These are phyloP conservation scores for Coemansia sp. DNA, from an alignment of 192 early-diverging fungal species.

Conservation along the genomic window DNA sequence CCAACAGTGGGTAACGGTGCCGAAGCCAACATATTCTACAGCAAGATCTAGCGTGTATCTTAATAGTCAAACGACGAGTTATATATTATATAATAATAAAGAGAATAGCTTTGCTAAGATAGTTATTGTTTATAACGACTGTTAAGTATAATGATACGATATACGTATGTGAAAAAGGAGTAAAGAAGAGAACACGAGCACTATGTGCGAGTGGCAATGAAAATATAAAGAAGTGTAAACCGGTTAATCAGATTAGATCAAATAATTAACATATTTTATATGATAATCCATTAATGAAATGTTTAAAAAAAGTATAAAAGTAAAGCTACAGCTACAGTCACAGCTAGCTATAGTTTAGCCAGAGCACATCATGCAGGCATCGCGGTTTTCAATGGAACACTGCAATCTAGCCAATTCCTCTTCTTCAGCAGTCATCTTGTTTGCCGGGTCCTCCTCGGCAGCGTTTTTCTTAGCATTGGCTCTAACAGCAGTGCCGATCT, in stretches of 20 bases:
- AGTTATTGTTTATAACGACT: too few species aligned
- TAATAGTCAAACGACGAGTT: too few species aligned
- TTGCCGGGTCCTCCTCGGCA: conserved; percentile 23
- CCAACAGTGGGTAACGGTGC: conserved; percentile 15
- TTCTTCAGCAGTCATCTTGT: conserved; percentile 46
- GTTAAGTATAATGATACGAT: too few species aligned
- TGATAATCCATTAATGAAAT: conserved; percentile 3
- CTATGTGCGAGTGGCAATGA: too few species aligned
- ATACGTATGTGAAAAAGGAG: too few species aligned
- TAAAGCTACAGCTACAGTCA: background rate
- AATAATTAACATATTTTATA: background rate
- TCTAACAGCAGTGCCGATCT: conserved; percentile 39
- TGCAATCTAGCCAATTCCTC: conserved; percentile 69
- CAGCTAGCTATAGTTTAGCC: conserved; percentile 51
- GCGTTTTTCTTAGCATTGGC: conserved; percentile 34
- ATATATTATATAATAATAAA: too few species aligned
- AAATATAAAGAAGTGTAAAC: too few species aligned
- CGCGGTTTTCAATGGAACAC: conserved; percentile 91
- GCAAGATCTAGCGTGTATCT: conserved; percentile 19
- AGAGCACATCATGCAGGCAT: conserved; percentile 89
- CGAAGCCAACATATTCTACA: conserved; percentile 23
- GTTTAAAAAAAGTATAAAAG: background rate
- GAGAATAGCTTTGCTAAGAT: too few species aligned
- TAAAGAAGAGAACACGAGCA: too few species aligned
- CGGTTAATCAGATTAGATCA: too few species aligned